Base-by-base conservation (phyloP, 371 early-diverging fungal genomes). In the Blakeslea trispora region DNA sequence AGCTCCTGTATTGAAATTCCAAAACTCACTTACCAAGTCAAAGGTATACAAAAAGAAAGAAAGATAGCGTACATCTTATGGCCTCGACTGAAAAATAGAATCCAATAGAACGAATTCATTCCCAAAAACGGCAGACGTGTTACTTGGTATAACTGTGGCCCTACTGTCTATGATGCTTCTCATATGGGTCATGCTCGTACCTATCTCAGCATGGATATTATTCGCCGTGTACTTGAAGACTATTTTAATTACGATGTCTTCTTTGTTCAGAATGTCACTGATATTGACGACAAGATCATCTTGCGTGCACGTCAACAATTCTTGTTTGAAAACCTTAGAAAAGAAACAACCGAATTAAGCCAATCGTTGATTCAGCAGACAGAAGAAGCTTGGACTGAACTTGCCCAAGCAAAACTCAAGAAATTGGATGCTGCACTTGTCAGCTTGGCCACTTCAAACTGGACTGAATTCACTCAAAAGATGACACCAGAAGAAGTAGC, bases 271-370 rank as follows among this genome's bases (percentile, higher is more conserved):
- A 99, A 99, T 71, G 91, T 99, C 50, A 99, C 99, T 34, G 99
- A 99, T 75, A 96, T 99, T 68, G 99, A 99, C 70, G 99, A 99
- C 72, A 99, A 99, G 91, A 97, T 98, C 66, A 98, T 98, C 63
- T 62, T 93, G 53, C 85, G 91, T 35, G 95, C 97, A 34, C 88
- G 98, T 28, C 93, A 95, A 54, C 87, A 87, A 59, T 79, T 91
- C 68, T 77, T 98, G 45, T 90, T 93, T 65, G 74, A 83, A 22
- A 65, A 86, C 50, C 83, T 82, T 57, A 80, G 79, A 47, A 59
- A 66, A 7, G 66, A 75, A n/a, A 77, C 64, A 14, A 52, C 55
- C 11, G 65, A 64, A 31, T 55, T 81, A 28, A 62, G 66, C 18
- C 48, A 48, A 22, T 72, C 72, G 14, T 55, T 85, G 24, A 66